These are phyloP conservation scores for Leccinum insolens DNA, from an alignment of 1,284 basidiomycete species.

Conservation along the genomic window DNA sequence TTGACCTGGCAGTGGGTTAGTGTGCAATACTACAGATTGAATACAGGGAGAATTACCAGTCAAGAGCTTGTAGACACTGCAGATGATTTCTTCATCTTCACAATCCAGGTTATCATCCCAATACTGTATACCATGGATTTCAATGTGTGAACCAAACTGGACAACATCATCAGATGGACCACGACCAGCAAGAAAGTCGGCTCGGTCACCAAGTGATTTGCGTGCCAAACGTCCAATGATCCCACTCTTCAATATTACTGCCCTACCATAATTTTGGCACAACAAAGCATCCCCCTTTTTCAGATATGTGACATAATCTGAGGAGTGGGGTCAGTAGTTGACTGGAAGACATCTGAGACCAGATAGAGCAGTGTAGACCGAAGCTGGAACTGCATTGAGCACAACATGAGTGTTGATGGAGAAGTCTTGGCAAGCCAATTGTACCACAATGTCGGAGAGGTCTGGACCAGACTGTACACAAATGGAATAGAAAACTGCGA, in stretches of 20 bases:
- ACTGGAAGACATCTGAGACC: no score
- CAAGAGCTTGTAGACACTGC: slow-evolving; percentile 16
- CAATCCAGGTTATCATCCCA: slow-evolving; percentile 16
- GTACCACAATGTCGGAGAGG: no score
- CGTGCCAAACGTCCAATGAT: slow-evolving; percentile 8
- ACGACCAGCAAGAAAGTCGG: neutral
- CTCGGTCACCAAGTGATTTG: slow-evolving; percentile 7
- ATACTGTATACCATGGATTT: neutral
- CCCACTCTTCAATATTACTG: slow-evolving; percentile 7
- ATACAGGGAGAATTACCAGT: slow-evolving; percentile 7
- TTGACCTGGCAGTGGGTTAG: slow-evolving; percentile 1
- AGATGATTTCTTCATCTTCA: slow-evolving; percentile 10
- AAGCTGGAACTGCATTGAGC: no score
- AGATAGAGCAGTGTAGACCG: no score
- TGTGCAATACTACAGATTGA: neutral
- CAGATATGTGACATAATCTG: no score
- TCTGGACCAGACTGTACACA: no score
- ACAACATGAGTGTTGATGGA: no score
- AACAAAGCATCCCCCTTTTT: no score
- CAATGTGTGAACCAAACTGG: slow-evolving; percentile 1
- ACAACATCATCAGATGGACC: slow-evolving; percentile 4
- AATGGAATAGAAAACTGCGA: no score
- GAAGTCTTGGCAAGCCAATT: no score
- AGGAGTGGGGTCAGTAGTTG: no score
- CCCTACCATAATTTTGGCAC: no score